Evolutionary conservation across 345 rosid genomes (phyloP).

Genomic region (Ceriops decandra): DNA sequence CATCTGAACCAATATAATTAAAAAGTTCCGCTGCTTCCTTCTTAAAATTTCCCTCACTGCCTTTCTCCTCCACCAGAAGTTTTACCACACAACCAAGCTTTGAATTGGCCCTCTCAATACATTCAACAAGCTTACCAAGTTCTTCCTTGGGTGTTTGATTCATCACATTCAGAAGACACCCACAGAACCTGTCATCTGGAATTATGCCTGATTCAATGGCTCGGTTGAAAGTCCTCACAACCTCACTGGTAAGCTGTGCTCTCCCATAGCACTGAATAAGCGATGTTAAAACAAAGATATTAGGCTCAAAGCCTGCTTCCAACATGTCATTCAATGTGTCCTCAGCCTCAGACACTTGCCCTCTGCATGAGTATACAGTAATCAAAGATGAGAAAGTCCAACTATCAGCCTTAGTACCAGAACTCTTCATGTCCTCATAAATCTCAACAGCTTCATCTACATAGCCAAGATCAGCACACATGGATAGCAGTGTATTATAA

Average conservation of each 20-base stretch:
- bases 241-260: constrained; percentile 64
- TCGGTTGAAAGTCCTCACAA: constrained; percentile 58
- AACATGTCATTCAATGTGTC: constrained; percentile 62
- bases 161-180: constrained; percentile 85
- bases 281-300: constrained; percentile 80
- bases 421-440: constrained; percentile 65
- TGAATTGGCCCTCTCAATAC: constrained; percentile 71
- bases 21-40: constrained; percentile 56
- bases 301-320: constrained; percentile 78
- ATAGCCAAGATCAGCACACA: constrained; percentile 86
- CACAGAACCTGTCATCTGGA: constrained; percentile 83
- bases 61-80: constrained; percentile 49
- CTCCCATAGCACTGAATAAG: constrained; percentile 93
- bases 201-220: constrained; percentile 52
- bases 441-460: constrained; percentile 63
- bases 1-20: constrained; percentile 48
- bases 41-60: constrained; percentile 43
- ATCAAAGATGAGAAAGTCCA: constrained; percentile 91
- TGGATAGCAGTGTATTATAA: constrained; percentile 75
- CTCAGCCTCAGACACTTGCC: constrained; percentile 79
- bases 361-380: constrained; percentile 72
- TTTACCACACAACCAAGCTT: constrained; percentile 71
- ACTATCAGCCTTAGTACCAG: constrained; percentile 65
- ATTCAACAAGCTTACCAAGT: constrained; percentile 52
- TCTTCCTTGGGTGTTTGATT: constrained; percentile 69